Evolutionary conservation across 2,329 filamentous ascomycete species (phyloP).

Genomic region (Diaporthe vaccinii): DNA sequence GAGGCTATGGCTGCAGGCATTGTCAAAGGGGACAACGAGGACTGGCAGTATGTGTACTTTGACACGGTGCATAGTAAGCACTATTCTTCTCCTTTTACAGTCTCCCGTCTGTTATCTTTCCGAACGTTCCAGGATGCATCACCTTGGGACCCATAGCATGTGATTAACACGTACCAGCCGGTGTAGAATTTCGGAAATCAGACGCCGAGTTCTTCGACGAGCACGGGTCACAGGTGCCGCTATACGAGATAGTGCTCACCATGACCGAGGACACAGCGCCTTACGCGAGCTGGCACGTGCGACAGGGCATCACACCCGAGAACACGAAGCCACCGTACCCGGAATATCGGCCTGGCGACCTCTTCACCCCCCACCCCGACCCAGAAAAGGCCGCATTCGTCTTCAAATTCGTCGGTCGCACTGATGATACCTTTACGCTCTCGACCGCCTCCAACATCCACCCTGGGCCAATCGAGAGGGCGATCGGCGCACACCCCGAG

Average conservation of each 20-base stretch:
- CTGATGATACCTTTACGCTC: constrained; percentile 42
- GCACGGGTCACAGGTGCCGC: constrained; percentile 7
- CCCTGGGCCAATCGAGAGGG: constrained; percentile 32
- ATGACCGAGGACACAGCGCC: constrained; percentile 37
- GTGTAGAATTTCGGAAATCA: constrained; percentile 40
- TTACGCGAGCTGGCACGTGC: constrained; percentile 38
- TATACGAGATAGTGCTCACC: constrained; percentile 43
- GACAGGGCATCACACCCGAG: constrained; percentile 32
- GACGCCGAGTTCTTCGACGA: constrained; percentile 38
- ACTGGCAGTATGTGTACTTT: constrained; percentile 42
- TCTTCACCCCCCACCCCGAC: constrained; percentile 44
- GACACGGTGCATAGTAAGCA: constrained; percentile 38
- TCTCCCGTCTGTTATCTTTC: no score
- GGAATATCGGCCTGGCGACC: constrained; percentile 42
- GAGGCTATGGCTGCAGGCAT: constrained; percentile 38
- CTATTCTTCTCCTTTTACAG: no score
- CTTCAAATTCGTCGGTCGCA: constrained; percentile 43
- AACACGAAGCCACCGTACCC: constrained; percentile 28
- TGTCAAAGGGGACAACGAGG: constrained; percentile 38
- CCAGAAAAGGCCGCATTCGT: constrained; percentile 41
- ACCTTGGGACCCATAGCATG: no score
- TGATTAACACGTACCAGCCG: constrained; percentile 4
- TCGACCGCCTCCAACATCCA: constrained; percentile 35
- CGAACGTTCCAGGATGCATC: no score
- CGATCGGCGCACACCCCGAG: constrained; percentile 13